Conservation (phyloP, 2,329 filamentous ascomycete genomes). For the Ceratocystis papillata region DNA sequence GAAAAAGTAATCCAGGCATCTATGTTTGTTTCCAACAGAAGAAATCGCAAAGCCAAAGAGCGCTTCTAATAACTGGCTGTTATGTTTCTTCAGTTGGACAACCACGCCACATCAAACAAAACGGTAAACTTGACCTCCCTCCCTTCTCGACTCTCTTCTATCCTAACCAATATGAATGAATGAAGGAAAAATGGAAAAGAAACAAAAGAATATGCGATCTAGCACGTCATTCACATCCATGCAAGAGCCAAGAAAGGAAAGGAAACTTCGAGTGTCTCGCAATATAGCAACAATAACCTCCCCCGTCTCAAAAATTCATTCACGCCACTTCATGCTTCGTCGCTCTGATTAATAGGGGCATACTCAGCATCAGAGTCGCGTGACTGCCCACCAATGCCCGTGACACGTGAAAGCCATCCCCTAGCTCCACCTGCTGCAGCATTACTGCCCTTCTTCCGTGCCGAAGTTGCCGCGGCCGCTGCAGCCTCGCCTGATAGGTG, state of each 20-base stretch:
- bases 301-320: not conserved
- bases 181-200: not conserved
- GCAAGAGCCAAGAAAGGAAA: not conserved
- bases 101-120: not conserved
- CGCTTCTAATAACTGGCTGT: conserved; percentile 7
- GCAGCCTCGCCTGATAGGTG: conserved; percentile 35
- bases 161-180: not conserved
- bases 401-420: conserved; percentile 40
- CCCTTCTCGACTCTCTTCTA: not conserved
- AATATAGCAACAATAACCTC: not conserved
- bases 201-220: not conserved
- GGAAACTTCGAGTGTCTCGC: not conserved
- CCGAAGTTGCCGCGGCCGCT: not conserved
- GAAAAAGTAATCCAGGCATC: not conserved
- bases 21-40: conserved; percentile 1
- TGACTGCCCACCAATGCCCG: conserved; percentile 31
- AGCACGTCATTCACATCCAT: not conserved
- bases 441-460: not conserved
- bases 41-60: conserved; percentile 11
- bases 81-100: conserved; percentile 1
- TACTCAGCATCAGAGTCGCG: conserved; percentile 33
- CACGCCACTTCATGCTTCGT: conserved; percentile 28
- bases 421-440: conserved; percentile 27
- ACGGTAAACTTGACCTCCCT: not conserved
- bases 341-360: conserved; percentile 35